Evolutionary conservation across 192 early-diverging fungal genomes (phyloP).

Genomic region (Anaeromyces robustus): DNA sequence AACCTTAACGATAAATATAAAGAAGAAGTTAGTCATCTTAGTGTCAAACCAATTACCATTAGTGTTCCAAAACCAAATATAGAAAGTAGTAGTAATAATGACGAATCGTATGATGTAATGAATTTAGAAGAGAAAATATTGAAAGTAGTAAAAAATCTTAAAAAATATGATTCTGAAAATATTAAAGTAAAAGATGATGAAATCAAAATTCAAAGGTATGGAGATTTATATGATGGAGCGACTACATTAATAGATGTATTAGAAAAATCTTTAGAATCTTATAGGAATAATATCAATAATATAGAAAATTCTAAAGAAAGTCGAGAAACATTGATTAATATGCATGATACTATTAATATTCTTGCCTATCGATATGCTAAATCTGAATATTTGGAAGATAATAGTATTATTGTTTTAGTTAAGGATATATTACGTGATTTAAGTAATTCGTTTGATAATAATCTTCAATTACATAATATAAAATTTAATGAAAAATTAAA

Average conservation of each 20-base stretch:
- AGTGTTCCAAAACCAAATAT: no score
- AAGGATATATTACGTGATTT: neutral
- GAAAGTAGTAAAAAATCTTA: neutral
- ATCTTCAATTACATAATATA: neutral
- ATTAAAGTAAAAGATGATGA: neutral
- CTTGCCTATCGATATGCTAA: neutral
- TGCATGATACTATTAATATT: neutral
- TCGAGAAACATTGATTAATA: neutral
- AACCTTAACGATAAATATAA: no score
- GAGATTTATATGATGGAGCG: neutral
- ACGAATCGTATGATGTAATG: neutral
- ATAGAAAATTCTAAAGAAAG: neutral
- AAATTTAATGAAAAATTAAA: neutral
- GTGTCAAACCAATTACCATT: no score
- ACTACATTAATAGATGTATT: neutral
- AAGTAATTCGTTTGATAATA: neutral
- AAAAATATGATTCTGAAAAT: neutral
- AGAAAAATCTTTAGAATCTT: neutral
- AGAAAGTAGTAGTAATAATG: no score
- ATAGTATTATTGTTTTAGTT: neutral
- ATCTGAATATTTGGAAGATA: neutral
- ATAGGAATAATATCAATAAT: neutral
- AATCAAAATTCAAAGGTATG: neutral
- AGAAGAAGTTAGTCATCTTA: no score
- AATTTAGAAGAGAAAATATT: neutral